Base-by-base conservation (phyloP, 192 early-diverging fungal genomes). In the Coemansia sp. region DNA sequence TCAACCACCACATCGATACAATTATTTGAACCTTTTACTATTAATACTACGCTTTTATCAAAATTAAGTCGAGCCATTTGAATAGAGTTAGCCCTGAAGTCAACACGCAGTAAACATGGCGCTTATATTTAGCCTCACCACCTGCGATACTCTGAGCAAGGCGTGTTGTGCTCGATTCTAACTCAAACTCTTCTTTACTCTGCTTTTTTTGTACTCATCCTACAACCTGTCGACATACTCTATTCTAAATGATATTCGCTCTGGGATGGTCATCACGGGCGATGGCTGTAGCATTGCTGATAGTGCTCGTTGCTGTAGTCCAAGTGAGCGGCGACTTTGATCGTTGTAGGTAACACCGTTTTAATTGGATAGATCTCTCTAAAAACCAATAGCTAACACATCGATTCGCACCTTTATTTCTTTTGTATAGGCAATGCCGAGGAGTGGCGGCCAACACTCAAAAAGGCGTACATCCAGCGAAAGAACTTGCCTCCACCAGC, bases 391-490 rank as follows among this genome's bases (percentile, higher is more conserved):
- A 55, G 11, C 18, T 42, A 16, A 24, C 5, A 29, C 7, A 40
- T 29, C 16, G 8, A 33, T 61, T 47, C 10, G 9, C 36, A 38
- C 11, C 43, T 46, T 46, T 40, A 63, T 41, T 46, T 44, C 27
- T 22, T n/a, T 12, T 38, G 16, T 78, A 47, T 75, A 76, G 79
- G 75, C 31, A 63, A 61, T 55, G 75, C 76, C 0, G 70, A 82
- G 29, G 80, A 82, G 41, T 82, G 80, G 80, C 75, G 75, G 4
- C 70, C 76, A 41, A 46, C 64, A 46, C 76, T 82, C n/a, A 82
- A 78, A 46, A 77, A 78, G 68, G 80, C 80, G 36, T 82, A 74
- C 57, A 49, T 82, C 40, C 80, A 82, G 63, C 75, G 69, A 29
- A 75, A 77, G 38, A 44, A 68, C 49, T 72, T 67, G 80, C 72